A percentile compares a stretch with the other conserved stretches of the same genome.
Conservation (phyloP, 306 rosid species). For the Astragalus membranaceus region DNA sequence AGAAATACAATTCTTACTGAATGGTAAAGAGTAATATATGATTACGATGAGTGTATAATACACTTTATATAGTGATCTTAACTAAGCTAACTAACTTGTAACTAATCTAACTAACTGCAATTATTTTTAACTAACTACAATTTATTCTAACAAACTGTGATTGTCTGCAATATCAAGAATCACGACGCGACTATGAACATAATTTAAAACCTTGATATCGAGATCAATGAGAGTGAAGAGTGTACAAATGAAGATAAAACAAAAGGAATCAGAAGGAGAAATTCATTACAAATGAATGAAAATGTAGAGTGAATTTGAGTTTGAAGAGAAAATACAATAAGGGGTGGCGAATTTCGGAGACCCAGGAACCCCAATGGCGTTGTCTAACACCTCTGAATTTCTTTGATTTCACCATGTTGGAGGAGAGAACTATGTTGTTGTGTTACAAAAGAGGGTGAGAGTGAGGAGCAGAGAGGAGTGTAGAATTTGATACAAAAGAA, state of each 20-base stretch:
- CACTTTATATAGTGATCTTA: no score
- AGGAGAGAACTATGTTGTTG: not conserved
- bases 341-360: slow-evolving; percentile 87
- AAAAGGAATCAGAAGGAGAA: no score
- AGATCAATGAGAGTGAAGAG: not conserved
- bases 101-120: no score
- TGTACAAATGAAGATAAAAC: not conserved
- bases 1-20: no score
- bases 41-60: no score
- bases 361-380: slow-evolving; percentile 96
- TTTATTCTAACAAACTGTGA: no score
- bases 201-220: not conserved
- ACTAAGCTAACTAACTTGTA: no score
- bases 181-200: no score
- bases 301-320: slow-evolving; percentile 2
- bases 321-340: slow-evolving; percentile 41
- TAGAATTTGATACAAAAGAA: slow-evolving; percentile 2
- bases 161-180: no score
- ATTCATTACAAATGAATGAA: not conserved
- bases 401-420: slow-evolving; percentile 50
- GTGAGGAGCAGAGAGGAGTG: not conserved
- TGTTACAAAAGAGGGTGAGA: not conserved
- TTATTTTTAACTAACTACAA: no score
- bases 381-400: slow-evolving; percentile 85
- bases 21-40: no score